These are phyloP conservation scores for Coemansia sp. DNA, from an alignment of 192 early-diverging fungal species.

Conservation along the genomic window DNA sequence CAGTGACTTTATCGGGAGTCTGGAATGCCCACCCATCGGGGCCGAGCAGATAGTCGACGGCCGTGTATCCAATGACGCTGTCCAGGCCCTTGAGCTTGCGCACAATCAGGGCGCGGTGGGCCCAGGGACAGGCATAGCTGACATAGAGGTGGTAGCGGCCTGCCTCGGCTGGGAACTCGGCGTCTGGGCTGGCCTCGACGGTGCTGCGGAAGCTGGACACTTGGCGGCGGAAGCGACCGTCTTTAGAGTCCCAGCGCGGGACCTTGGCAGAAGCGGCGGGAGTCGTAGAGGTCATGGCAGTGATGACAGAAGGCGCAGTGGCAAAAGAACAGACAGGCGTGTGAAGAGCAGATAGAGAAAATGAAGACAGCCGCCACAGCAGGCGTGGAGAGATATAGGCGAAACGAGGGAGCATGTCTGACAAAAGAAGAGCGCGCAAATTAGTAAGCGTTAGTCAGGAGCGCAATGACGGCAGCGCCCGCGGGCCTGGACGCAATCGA, in stretches of 20 bases:
- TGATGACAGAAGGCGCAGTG: too few relatives aligned
- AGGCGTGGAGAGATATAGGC: too few relatives aligned
- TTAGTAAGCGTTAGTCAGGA: too few relatives aligned
- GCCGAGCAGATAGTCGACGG: conserved; percentile 76
- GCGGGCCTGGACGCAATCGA: too few relatives aligned
- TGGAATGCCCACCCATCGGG: conserved; percentile 80
- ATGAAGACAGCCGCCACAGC: too few relatives aligned
- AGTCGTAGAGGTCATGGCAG: too few relatives aligned
- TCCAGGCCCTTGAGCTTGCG: conserved; percentile 88
- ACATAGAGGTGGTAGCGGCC: conserved; percentile 81
- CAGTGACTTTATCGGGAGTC: conserved; percentile 63
- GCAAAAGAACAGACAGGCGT: too few relatives aligned
- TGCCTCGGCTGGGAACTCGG: conserved; percentile 67
- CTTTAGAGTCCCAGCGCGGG: conserved; percentile 58
- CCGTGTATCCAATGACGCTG: conserved; percentile 73
- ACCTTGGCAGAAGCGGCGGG: neutral
- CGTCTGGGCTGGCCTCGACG: conserved; percentile 51
- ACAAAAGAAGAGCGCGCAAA: too few relatives aligned
- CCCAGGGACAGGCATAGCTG: conserved; percentile 65
- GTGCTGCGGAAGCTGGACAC: conserved; percentile 63
- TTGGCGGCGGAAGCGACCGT: conserved; percentile 79
- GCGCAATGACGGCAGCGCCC: too few relatives aligned
- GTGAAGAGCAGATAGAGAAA: too few relatives aligned
- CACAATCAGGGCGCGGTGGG: conserved; percentile 82
- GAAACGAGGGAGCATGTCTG: too few relatives aligned